phyloP scores from a whole-genome alignment of 495 filamentous ascomycete species.

The Penicillium dipodomyicola region DNA sequence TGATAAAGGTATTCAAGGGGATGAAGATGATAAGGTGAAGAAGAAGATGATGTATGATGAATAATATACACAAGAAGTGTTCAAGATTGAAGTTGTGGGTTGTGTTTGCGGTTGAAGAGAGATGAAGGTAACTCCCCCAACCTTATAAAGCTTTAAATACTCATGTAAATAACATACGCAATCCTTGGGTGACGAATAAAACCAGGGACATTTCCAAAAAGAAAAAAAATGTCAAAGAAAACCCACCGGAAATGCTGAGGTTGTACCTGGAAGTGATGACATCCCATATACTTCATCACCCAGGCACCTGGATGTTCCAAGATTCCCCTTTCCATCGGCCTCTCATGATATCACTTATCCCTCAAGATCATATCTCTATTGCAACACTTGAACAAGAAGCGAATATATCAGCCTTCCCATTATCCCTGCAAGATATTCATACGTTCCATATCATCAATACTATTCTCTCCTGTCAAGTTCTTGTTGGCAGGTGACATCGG shows the following conservation, averaged over 20 bases:
- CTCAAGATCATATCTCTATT: not conserved
- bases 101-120: not conserved
- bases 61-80: not conserved
- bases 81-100: not conserved
- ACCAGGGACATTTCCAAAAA: slow-evolving; percentile 1
- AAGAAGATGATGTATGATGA: not conserved
- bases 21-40: not conserved
- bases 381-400: slow-evolving; percentile 24
- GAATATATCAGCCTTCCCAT: slow-evolving; percentile 25
- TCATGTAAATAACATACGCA: not conserved
- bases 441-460: not conserved
- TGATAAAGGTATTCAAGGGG: not conserved
- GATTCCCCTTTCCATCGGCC: slow-evolving; percentile 7
- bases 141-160: not conserved
- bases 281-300: not conserved
- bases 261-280: not conserved
- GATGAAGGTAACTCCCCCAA: not conserved
- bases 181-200: not conserved
- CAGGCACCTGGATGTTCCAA: not conserved
- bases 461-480: slow-evolving; percentile 2
- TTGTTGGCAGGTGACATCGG: slow-evolving; percentile 34
- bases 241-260: not conserved
- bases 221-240: not conserved
- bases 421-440: slow-evolving; percentile 16
- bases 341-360: not conserved